Percentiles rank a stretch among this genome's conserved stretches.
Conservation (phyloP, 106 monocot genomes). For the Allium cepa region DNA sequence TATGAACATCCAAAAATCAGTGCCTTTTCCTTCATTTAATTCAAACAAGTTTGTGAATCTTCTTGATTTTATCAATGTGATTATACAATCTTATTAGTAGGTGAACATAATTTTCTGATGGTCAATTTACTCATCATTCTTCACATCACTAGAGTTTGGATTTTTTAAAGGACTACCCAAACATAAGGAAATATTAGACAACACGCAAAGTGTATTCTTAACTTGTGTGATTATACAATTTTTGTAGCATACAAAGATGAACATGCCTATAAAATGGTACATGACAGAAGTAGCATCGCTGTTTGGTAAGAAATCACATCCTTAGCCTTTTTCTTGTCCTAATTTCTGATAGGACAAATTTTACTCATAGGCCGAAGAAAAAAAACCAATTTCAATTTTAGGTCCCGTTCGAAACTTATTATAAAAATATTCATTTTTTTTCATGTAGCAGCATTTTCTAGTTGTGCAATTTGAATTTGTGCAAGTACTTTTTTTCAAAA, state of each 20-base stretch:
- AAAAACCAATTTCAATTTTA: too few relatives aligned
- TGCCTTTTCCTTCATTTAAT: too few relatives aligned
- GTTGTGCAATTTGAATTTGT: too few relatives aligned
- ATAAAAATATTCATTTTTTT: too few relatives aligned
- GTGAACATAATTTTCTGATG: slow-evolving; percentile 39
- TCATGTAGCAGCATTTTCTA: too few relatives aligned
- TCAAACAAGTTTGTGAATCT: too few relatives aligned
- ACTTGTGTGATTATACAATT: slow-evolving; percentile 37
- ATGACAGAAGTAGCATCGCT: slow-evolving; percentile 31
- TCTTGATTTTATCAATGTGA: too few relatives aligned
- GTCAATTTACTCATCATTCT: slow-evolving; percentile 63
- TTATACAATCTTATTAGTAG: slow-evolving; percentile 23
- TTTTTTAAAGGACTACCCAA: slow-evolving; percentile 58
- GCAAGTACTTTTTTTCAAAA: too few relatives aligned
- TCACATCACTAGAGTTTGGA: slow-evolving; percentile 71
- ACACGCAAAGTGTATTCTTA: slow-evolving; percentile 42
- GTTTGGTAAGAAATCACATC: slow-evolving; percentile 25
- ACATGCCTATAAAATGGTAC: slow-evolving; percentile 61
- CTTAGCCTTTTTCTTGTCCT: neutral
- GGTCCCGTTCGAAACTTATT: too few relatives aligned
- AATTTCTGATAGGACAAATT: neutral
- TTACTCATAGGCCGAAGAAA: too few relatives aligned
- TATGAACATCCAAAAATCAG: too few relatives aligned
- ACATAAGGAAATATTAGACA: slow-evolving; percentile 28
- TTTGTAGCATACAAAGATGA: slow-evolving; percentile 51